These are phyloP conservation scores for Climacium dendroides DNA, from an alignment of 225 moss, liverwort and hornwort genomes.

Conservation along the genomic window DNA sequence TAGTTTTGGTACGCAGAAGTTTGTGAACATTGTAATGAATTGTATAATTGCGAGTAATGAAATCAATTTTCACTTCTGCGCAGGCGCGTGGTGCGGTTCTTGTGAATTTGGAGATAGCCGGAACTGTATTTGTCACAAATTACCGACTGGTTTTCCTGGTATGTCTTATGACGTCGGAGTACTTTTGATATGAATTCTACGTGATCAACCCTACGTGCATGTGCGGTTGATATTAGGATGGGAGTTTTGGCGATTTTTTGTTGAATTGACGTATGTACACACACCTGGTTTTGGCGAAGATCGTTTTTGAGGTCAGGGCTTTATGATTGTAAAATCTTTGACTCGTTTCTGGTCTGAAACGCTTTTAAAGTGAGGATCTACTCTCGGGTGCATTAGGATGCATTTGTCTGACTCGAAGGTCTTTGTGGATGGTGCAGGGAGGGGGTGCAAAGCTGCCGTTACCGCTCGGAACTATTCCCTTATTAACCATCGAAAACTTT, in stretches of 20 bases:
- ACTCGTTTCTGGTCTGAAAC: neutral
- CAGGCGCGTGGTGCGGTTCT: conserved; percentile 80
- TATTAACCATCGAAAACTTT: conserved; percentile 80
- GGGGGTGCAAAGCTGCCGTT: conserved; percentile 59
- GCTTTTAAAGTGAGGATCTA: neutral
- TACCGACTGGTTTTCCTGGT: conserved; percentile 88
- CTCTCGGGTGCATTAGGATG: neutral
- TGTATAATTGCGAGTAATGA: neutral
- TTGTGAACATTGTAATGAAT: neutral
- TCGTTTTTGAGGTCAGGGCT: neutral
- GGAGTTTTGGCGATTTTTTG: neutral
- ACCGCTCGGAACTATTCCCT: conserved; percentile 80
- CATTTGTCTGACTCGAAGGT: neutral
- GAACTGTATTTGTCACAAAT: conserved; percentile 82
- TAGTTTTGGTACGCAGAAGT: neutral
- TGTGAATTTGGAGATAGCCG: conserved; percentile 77
- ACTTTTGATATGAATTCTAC: neutral
- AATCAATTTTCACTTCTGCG: neutral
- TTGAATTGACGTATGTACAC: neutral
- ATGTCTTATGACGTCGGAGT: neutral
- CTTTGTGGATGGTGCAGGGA: conserved; percentile 40
- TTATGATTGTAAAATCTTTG: neutral
- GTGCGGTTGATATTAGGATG: neutral
- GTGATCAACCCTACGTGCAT: neutral
- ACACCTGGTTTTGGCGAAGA: neutral